Percentiles rank a stretch among this genome's conserved stretches.
Evolutionary conservation across 192 early-diverging fungal genomes (phyloP).

Genomic region (Lobulomyces angularis): DNA sequence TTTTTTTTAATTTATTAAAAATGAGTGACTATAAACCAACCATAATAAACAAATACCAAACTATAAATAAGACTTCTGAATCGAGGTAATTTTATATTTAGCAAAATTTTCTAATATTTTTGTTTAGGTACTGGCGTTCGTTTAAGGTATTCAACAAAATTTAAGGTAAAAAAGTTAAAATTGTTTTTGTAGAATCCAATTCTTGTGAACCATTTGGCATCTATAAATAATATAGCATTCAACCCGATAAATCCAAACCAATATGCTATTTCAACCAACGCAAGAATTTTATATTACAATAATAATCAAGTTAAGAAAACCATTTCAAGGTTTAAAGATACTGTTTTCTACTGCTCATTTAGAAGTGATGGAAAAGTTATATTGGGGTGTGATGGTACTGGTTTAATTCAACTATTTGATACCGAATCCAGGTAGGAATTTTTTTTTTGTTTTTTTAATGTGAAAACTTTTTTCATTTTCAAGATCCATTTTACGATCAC

Average conservation of each 20-base stretch:
- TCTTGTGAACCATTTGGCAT: neutral
- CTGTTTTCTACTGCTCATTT: constrained; percentile 67
- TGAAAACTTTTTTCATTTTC: constrained; percentile 4
- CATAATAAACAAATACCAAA: no score
- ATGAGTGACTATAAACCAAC: no score
- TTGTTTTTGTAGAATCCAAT: constrained; percentile 6
- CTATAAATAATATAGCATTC: constrained; percentile 36
- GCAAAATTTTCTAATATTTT: no score
- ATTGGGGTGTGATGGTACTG: constrained; percentile 83
- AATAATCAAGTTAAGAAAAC: constrained; percentile 77
- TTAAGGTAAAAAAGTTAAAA: no score
- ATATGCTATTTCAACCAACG: constrained; percentile 80
- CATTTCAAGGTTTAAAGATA: constrained; percentile 83
- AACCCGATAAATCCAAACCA: constrained; percentile 67
- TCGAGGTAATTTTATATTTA: no score
- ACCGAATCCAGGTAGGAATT: constrained; percentile 25
- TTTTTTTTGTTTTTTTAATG: constrained; percentile 9
- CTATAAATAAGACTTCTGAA: no score
- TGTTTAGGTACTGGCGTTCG: no score
- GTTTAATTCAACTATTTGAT: constrained; percentile 74
- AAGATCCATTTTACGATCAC: constrained; percentile 42
- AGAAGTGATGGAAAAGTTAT: constrained; percentile 81
- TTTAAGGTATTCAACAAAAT: no score
- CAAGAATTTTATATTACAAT: constrained; percentile 85
- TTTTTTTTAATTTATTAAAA: no score